Base-by-base conservation (phyloP, 192 early-diverging fungal species). In the Chytriomyces sp. region DNA sequence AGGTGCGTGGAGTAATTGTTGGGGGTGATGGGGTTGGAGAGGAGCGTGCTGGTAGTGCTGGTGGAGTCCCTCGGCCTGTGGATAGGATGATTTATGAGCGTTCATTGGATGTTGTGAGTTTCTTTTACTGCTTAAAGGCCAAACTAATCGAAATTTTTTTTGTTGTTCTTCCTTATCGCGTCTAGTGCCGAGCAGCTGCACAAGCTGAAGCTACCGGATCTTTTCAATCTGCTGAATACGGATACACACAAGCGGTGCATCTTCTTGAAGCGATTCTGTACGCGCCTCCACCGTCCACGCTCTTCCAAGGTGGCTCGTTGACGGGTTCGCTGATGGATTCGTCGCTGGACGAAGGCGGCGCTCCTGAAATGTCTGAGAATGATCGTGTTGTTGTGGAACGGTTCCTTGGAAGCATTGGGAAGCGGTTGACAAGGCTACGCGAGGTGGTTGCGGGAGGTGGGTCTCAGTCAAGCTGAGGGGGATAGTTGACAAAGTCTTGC, bases 71-170 rank as follows among this genome's bases (percentile, higher is more conserved):
- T 11, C 16, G 81, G 44, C 18, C 81, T 57, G 79, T 81, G 26
- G 84, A 82, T 61, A 73, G 48, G 67, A 76, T 85, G 44, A 75
- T 85, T 28, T 85, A 85, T 66, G 84, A 82, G 23, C 61, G 81
- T 35, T 82, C 81, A 6, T 76, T 85, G 79, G 81, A 85, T 67
- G 69, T 85, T 59, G 83, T 84, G 50, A 77, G 80, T 82, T 44
- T 5, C 35, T 46, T 72, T n/a, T n/a, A n/a, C n/a, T n/a, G n/a
- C n/a, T n/a, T n/a, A n/a, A n/a, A n/a, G n/a, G n/a, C n/a, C n/a
- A n/a, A n/a, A n/a, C 45, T 49, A 5, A 47, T 16, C 28, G 24
- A 18, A 23, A 23, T 23, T 75, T 61, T 20, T 23, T 70, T 16
- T 48, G 59, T 73, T 50, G 18, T 50, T 77, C 44, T 47, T 57